Evolutionary conservation across 1,284 basidiomycete genomes (phyloP).

Genomic region (Leccinum olivaceoglutinosum): DNA sequence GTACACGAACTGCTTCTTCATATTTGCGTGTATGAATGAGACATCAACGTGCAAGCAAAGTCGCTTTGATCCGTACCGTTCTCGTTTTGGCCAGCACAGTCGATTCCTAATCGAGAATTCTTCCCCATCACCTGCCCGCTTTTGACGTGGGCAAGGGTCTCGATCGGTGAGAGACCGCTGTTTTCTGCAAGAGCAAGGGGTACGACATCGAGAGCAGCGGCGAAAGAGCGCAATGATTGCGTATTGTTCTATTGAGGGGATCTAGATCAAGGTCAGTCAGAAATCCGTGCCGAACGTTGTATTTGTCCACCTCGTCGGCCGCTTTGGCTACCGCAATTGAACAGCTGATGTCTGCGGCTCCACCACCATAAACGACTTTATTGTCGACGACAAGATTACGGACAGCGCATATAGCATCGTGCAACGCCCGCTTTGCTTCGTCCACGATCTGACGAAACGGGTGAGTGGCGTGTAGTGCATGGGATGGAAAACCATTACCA

Average conservation of each 20-base stretch:
- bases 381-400: conserved; percentile 94
- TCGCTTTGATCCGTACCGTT: conserved; percentile 59
- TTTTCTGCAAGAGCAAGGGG: conserved; percentile 97
- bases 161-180: conserved; percentile 93
- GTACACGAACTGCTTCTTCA: conserved; percentile 96
- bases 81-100: conserved; percentile 83
- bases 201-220: conserved; percentile 88
- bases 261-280: conserved; percentile 40
- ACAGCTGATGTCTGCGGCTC: conserved; percentile 95
- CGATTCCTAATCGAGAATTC: conserved; percentile 86
- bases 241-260: conserved; percentile 97
- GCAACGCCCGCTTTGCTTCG: conserved; percentile 95
- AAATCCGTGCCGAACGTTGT: conserved; percentile 1
- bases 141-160: conserved; percentile 93
- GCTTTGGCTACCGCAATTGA: conserved; percentile 90
- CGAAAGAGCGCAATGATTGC: conserved; percentile 91
- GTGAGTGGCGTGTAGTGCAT: background rate
- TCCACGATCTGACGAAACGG: conserved; percentile 77
- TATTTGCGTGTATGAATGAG: conserved; percentile 54
- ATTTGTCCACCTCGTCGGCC: conserved; percentile 76
- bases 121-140: conserved; percentile 88
- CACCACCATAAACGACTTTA: conserved; percentile 96
- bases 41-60: background rate
- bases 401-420: conserved; percentile 96
- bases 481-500: conserved; percentile 51